These are phyloP conservation scores for Leccinum holopus DNA, from an alignment of 1,284 basidiomycete genomes.

Conservation along the genomic window DNA sequence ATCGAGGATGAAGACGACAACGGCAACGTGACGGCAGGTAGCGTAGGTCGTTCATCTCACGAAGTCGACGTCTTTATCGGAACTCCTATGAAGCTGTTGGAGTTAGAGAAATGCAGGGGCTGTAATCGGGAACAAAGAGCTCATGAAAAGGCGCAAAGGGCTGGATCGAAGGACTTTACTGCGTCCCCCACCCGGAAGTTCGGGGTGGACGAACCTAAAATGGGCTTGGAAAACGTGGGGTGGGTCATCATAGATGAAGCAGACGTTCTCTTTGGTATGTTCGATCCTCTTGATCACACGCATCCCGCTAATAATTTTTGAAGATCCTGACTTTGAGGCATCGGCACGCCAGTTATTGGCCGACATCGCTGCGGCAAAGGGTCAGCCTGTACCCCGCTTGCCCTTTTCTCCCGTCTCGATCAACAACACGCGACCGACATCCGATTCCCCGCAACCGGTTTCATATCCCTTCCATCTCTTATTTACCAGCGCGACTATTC, in stretches of 20 bases:
- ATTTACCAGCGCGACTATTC: slow-evolving; percentile 86
- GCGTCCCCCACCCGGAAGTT: slow-evolving; percentile 28
- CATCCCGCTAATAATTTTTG: not conserved
- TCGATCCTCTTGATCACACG: slow-evolving; percentile 3
- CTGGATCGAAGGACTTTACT: slow-evolving; percentile 22
- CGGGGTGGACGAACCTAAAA: slow-evolving; percentile 34
- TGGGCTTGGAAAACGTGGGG: slow-evolving; percentile 59
- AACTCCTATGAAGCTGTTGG: slow-evolving; percentile 74
- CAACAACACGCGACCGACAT: slow-evolving; percentile 13
- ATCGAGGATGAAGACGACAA: too few species aligned
- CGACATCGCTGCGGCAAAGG: slow-evolving; percentile 66
- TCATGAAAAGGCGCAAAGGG: slow-evolving; percentile 27
- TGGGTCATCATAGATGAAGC: slow-evolving; percentile 90
- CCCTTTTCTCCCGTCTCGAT: slow-evolving; percentile 23
- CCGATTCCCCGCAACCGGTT: slow-evolving; percentile 28
- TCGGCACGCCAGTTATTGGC: slow-evolving; percentile 67
- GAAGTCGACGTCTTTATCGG: slow-evolving; percentile 74
- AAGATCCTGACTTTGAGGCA: slow-evolving; percentile 74
- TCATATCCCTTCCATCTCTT: slow-evolving; percentile 76
- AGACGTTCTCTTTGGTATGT: slow-evolving; percentile 81
- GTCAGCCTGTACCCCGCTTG: slow-evolving; percentile 41
- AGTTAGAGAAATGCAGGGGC: slow-evolving; percentile 63
- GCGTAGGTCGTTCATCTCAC: slow-evolving; percentile 21
- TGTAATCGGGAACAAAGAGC: slow-evolving; percentile 55
- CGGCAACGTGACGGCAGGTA: not conserved